These are phyloP conservation scores for Tetraselmis chui DNA, from an alignment of 139 green algal genomes.

Conservation along the genomic window DNA sequence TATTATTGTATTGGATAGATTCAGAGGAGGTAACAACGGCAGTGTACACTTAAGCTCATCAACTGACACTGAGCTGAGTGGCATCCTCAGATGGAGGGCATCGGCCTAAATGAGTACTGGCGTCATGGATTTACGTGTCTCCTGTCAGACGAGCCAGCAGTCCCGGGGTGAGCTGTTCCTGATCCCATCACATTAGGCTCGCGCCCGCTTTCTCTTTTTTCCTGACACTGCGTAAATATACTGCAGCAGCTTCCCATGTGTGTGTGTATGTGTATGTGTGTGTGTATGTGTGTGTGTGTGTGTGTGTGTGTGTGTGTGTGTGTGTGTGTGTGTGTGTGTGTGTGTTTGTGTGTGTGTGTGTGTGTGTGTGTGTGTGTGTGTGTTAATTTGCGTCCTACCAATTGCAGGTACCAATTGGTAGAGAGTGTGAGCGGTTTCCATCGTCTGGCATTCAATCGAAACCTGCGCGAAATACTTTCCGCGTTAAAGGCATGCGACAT, in stretches of 20 bases:
- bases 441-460: background rate
- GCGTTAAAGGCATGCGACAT: slow-evolving; percentile 6
- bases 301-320: too few species aligned
- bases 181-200: slow-evolving; percentile 2
- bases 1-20: background rate
- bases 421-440: slow-evolving; percentile 22
- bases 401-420: slow-evolving; percentile 27
- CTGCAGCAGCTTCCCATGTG: background rate
- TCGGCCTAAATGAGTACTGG: background rate
- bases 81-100: background rate
- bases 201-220: background rate
- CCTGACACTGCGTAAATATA: background rate
- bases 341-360: slow-evolving; percentile 21
- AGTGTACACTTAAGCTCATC: background rate
- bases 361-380: too few species aligned
- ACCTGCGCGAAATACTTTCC: background rate
- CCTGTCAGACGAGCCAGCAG: background rate
- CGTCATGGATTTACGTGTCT: background rate
- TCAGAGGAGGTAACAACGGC: background rate
- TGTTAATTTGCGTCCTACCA: slow-evolving; percentile 43
- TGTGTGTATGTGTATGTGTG: slow-evolving; percentile 25
- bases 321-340: slow-evolving; percentile 6
- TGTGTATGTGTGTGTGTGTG: too few species aligned
- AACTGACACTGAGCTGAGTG: background rate
- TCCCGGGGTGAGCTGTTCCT: slow-evolving; percentile 7